Base-by-base conservation (phyloP, 2,329 filamentous ascomycete genomes). In the Aspergillus hortae region DNA sequence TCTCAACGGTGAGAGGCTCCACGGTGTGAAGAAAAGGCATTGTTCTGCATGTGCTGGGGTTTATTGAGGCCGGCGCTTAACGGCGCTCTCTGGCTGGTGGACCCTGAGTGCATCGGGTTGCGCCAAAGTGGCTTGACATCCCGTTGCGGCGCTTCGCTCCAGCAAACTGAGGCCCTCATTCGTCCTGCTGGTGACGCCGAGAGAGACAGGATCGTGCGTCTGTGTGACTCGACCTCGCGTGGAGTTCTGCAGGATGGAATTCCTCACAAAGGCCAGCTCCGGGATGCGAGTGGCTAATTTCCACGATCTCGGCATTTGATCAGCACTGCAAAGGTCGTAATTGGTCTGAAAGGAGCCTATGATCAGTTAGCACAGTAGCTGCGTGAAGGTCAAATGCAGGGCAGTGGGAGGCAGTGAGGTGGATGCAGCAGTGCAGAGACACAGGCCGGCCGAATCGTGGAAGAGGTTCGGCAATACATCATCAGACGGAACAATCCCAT, bases 31-130 rank as follows among this genome's bases (percentile, higher is more conserved):
- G 55, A 58, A 59, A 40, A 47, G 40, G 51, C 52, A 58, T 52
- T 51, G 49, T 53, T 17, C 51, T 56, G 57, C 52, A 52, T 55
- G 41, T 42, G 36, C 44, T 48, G 44, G 41, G 51, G 48, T 38
- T 52, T 54, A 51, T 46, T 25, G 35, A 57, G 51, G 60, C 53
- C 53, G 65, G 67, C 67, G 67, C 60, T 65, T 68, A 68, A 59
- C 27, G 19, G 46, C 32, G 44, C 48, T 48, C 49, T 45, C 54
- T 47, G 27, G 27, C 57, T 53, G 46, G 32, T 53, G 53, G 21
- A 54, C 49, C 60, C 61, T 62, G 61, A 62, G 62, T 48, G 33
- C 21, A 23, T 48, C 43, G 35, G 48, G 57, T 54, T 54, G 53
- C 55, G 51, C 53, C 30, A 41, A 21, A 12, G 27, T 51, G 40